Conservation (phyloP, 73 alveolate species). For the Stentor roeselii region DNA sequence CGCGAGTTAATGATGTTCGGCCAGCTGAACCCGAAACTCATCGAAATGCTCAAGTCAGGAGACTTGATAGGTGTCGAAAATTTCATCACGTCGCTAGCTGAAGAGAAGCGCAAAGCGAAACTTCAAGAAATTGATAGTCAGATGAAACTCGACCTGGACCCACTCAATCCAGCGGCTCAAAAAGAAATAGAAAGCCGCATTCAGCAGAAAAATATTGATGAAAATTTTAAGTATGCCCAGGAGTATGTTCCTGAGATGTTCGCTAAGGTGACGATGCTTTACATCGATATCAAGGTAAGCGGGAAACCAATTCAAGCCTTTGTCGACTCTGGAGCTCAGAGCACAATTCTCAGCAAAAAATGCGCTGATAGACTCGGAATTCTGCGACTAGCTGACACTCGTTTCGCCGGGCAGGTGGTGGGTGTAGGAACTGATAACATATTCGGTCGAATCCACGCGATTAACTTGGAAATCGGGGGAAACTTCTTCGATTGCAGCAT, state of each 20-base stretch:
- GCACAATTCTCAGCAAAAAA: constrained; percentile 69
- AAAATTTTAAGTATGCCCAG: constrained; percentile 64
- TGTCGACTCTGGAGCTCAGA: constrained; percentile 91
- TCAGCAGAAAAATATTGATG: constrained; percentile 60
- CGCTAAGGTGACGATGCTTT: constrained; percentile 75
- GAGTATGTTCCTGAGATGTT: constrained; percentile 81
- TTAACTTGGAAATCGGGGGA: constrained; percentile 69
- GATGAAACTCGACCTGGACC: constrained; percentile 50
- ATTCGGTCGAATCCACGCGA: constrained; percentile 86
- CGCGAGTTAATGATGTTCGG: constrained; percentile 19
- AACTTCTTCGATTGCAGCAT: constrained; percentile 63
- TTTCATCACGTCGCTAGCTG: background rate
- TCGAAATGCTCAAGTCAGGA: constrained; percentile 29
- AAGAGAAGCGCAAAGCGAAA: constrained; percentile 33
- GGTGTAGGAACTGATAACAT: constrained; percentile 83
- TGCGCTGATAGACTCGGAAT: constrained; percentile 64
- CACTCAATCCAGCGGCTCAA: constrained; percentile 62
- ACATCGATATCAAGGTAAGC: constrained; percentile 69
- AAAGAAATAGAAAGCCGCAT: constrained; percentile 65
- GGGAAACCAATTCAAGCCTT: constrained; percentile 70
- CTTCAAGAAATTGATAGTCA: constrained; percentile 37
- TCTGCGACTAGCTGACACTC: constrained; percentile 68
- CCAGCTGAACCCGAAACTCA: constrained; percentile 48
- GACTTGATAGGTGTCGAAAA: constrained; percentile 30
- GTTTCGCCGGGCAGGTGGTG: constrained; percentile 78